phyloP scores from a whole-genome alignment of 495 filamentous ascomycete species.

The Hypoxylon lienhwacheense region DNA sequence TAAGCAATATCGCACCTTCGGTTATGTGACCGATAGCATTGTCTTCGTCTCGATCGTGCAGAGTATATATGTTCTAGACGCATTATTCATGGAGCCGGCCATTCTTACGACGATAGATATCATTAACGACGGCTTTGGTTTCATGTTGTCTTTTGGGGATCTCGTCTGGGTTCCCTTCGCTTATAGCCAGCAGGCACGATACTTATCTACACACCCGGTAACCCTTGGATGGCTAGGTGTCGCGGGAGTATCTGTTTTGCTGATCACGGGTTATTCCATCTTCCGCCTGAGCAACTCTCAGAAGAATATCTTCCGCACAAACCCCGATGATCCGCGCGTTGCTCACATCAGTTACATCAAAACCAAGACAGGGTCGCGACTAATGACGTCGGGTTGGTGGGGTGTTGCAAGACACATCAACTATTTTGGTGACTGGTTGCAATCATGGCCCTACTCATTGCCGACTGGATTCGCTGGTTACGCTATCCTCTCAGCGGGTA shows the following conservation, averaged over 20 bases:
- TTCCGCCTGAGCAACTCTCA: constrained; percentile 91
- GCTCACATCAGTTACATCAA: constrained; percentile 83
- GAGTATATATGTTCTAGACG: constrained; percentile 81
- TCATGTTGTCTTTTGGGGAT: constrained; percentile 96
- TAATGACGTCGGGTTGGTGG: constrained; percentile 94
- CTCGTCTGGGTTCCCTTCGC: constrained; percentile 91
- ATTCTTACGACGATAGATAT: constrained; percentile 97
- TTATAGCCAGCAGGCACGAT: constrained; percentile 85
- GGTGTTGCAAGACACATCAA: constrained; percentile 91
- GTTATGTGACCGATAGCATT: constrained; percentile 85
- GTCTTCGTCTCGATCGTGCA: constrained; percentile 79
- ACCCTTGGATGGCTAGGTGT: constrained; percentile 69
- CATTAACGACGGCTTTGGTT: constrained; percentile 91
- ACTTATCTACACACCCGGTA: constrained; percentile 80
- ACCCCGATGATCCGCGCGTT: constrained; percentile 80
- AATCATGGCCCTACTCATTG: constrained; percentile 88
- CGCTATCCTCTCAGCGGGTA: constrained; percentile 57
- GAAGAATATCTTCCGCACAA: constrained; percentile 90
- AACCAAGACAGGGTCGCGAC: constrained; percentile 76
- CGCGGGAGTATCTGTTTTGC: constrained; percentile 62
- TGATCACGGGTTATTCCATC: constrained; percentile 75
- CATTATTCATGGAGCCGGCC: constrained; percentile 85
- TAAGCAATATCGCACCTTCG: constrained; percentile 82
- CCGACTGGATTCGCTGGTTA: constrained; percentile 89
- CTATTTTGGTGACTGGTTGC: constrained; percentile 96